Evolutionary conservation across 2,329 filamentous ascomycete species (phyloP).

Genomic region (Bimuria novae-zelandiae): DNA sequence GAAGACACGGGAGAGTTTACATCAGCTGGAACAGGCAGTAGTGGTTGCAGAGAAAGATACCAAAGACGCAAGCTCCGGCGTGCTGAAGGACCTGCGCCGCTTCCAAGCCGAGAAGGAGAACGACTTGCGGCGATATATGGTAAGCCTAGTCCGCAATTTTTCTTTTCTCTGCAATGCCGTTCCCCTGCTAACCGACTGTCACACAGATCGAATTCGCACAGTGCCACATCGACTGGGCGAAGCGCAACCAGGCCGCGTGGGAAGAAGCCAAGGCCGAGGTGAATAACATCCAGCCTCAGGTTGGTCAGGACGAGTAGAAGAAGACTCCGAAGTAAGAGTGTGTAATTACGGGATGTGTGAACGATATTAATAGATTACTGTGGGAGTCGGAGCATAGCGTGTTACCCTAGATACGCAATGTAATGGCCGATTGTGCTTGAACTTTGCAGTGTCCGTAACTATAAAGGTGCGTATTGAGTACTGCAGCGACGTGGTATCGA

Average conservation of each 20-base stretch:
- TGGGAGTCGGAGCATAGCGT: too few relatives aligned
- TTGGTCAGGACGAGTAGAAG: conserved; percentile 6
- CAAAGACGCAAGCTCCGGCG: conserved; percentile 85
- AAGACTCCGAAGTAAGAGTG: neutral
- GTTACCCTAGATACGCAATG: too few relatives aligned
- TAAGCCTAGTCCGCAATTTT: conserved; percentile 52
- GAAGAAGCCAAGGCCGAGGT: conserved; percentile 87
- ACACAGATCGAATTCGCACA: conserved; percentile 91
- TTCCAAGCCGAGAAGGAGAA: conserved; percentile 97
- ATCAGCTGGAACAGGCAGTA: conserved; percentile 83
- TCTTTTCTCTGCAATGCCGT: neutral
- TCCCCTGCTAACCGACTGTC: too few relatives aligned
- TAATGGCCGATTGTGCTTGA: too few relatives aligned
- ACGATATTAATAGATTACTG: too few relatives aligned
- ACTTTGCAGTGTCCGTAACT: too few relatives aligned
- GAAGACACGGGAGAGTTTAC: conserved; percentile 88
- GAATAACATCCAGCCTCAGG: conserved; percentile 71
- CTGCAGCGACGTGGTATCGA: too few relatives aligned
- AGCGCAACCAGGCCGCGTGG: conserved; percentile 89
- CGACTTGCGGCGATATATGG: conserved; percentile 93
- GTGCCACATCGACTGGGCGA: conserved; percentile 93
- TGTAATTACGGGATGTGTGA: too few relatives aligned
- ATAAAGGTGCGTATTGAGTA: too few relatives aligned
- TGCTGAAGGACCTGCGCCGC: conserved; percentile 85
- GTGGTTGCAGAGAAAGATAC: conserved; percentile 89